Evolutionary conservation across 179 eudicot genomes (phyloP).

Genomic region (Corrigiola litoralis): DNA sequence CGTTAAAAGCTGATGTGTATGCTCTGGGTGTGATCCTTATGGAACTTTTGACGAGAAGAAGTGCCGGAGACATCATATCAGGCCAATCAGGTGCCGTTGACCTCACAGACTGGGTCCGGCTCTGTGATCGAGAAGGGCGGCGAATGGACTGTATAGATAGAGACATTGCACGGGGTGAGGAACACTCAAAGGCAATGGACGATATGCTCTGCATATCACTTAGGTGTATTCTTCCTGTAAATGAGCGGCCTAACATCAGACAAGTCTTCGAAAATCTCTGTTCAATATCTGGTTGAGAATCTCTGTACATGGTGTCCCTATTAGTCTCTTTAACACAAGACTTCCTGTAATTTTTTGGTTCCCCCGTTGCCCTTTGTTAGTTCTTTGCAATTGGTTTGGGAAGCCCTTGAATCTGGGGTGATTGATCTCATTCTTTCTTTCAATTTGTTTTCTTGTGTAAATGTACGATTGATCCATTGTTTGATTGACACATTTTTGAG

Average conservation of each 20-base stretch:
- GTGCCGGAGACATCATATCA: slow-evolving; percentile 92
- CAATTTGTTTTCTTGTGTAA: slow-evolving; percentile 62
- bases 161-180: slow-evolving; percentile 63
- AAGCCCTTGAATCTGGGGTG: slow-evolving; percentile 48
- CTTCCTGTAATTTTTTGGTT: neutral
- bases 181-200: slow-evolving; percentile 64
- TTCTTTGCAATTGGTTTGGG: slow-evolving; percentile 34
- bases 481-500: slow-evolving; percentile 46
- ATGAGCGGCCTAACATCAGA: slow-evolving; percentile 82
- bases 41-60: slow-evolving; percentile 85
- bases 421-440: slow-evolving; percentile 55
- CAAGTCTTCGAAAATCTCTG: slow-evolving; percentile 65
- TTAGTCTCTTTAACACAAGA: slow-evolving; percentile 24
- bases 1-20: slow-evolving; percentile 77
- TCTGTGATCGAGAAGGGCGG: slow-evolving; percentile 79
- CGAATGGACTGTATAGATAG: slow-evolving; percentile 81
- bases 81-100: slow-evolving; percentile 91
- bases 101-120: slow-evolving; percentile 88
- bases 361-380: slow-evolving; percentile 12
- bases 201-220: slow-evolving; percentile 71
- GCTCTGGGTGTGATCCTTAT: slow-evolving; percentile 81
- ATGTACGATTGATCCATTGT: slow-evolving; percentile 67
- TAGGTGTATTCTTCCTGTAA: slow-evolving; percentile 82
- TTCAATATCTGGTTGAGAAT: slow-evolving; percentile 55
- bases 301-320: slow-evolving; percentile 39